Percentiles rank a stretch among this genome's conserved stretches.
phyloP scores from a whole-genome alignment of 2,329 filamentous ascomycete genomes.

The Ascocoryne sarcoides region DNA sequence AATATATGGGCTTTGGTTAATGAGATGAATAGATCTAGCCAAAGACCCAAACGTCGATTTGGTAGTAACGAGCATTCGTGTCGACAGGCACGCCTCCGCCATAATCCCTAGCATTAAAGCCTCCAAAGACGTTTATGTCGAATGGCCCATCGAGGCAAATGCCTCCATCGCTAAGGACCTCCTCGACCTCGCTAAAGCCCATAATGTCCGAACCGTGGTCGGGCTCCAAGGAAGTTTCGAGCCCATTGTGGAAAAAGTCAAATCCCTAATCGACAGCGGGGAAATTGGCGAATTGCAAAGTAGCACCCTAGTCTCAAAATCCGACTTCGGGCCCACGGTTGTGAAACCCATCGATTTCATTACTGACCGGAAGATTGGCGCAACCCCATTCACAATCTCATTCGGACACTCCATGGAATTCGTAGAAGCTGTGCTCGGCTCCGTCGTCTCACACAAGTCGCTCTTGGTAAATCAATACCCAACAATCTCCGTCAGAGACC shows the following conservation, averaged over 20 bases:
- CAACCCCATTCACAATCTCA: slow-evolving; percentile 7
- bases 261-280: slow-evolving; percentile 35
- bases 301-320: neutral
- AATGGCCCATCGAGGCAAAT: slow-evolving; percentile 39
- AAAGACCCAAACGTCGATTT: slow-evolving; percentile 38
- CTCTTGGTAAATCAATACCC: slow-evolving; percentile 21
- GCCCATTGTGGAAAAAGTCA: slow-evolving; percentile 36
- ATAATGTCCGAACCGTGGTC: slow-evolving; percentile 35
- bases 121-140: slow-evolving; percentile 39
- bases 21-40: slow-evolving; percentile 30
- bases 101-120: slow-evolving; percentile 34
- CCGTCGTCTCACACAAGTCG: slow-evolving; percentile 16
- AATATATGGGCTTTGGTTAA: neutral
- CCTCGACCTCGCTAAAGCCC: slow-evolving; percentile 31
- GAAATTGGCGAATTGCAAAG: slow-evolving; percentile 44
- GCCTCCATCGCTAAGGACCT: slow-evolving; percentile 36
- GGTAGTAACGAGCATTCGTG: slow-evolving; percentile 36
- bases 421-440: slow-evolving; percentile 26
- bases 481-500: no score
- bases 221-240: slow-evolving; percentile 36
- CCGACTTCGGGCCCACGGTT: neutral
- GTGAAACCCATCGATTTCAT: neutral
- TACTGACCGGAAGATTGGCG: slow-evolving; percentile 2
- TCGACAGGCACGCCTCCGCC: slow-evolving; percentile 35
- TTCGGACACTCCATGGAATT: slow-evolving; percentile 27